These are phyloP conservation scores for Colletotrichum tanaceti DNA, from an alignment of 2,329 filamentous ascomycete species.

Conservation along the genomic window DNA sequence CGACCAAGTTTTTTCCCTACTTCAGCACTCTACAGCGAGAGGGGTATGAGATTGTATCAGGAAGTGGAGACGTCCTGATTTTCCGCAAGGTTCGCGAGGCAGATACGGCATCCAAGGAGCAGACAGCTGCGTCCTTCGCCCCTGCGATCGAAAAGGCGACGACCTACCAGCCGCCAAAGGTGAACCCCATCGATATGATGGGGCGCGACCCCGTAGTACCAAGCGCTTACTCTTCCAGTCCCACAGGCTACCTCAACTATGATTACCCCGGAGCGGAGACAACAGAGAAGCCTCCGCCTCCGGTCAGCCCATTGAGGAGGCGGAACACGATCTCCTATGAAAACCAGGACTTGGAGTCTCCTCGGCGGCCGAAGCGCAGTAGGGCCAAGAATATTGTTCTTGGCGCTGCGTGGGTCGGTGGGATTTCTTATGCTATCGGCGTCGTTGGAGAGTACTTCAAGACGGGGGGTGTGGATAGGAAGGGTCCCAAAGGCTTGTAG, in stretches of 20 bases:
- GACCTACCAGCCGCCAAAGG: conserved; percentile 40
- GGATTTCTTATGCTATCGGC: conserved; percentile 68
- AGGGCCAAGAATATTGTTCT: conserved; percentile 62
- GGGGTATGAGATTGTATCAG: conserved; percentile 75
- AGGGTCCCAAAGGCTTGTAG: conserved; percentile 46
- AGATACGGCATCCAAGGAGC: conserved; percentile 38
- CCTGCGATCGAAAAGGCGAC: conserved; percentile 36
- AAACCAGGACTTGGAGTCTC: conserved; percentile 52
- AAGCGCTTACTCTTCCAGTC: conserved; percentile 69
- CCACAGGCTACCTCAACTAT: conserved; percentile 74
- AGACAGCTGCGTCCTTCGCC: conserved; percentile 4
- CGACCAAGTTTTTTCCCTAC: conserved; percentile 73
- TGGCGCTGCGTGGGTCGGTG: conserved; percentile 66
- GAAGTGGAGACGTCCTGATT: conserved; percentile 71
- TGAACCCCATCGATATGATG: conserved; percentile 72
- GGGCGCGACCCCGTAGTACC: conserved; percentile 54
- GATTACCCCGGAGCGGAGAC: conserved; percentile 54
- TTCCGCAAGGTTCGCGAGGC: conserved; percentile 69
- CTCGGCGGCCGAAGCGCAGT: conserved; percentile 58
- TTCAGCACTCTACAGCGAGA: conserved; percentile 68
- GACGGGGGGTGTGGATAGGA: conserved; percentile 59
- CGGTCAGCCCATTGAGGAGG: conserved; percentile 56
- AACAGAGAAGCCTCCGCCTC: conserved; percentile 48
- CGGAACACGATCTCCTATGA: conserved; percentile 51
- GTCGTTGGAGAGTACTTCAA: conserved; percentile 69